Evolutionary conservation across 176 grass and related monocot species (phyloP).

Genomic region (Lolium multiflorum): DNA sequence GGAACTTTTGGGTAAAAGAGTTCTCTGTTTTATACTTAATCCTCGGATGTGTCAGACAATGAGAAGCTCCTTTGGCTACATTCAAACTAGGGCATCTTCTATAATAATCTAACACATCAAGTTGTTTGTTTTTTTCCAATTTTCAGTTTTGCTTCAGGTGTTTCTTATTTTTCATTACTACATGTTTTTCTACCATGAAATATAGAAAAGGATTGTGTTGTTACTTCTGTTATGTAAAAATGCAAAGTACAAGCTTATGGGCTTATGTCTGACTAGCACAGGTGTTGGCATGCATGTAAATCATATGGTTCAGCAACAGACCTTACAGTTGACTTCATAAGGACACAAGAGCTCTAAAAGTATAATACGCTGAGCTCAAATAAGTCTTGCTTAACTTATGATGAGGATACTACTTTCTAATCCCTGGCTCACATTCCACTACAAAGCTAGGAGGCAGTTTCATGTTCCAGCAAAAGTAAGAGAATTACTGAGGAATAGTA

Average conservation of each 20-base stretch:
- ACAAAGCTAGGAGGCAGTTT: constrained; percentile 1
- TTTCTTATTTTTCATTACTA: not conserved
- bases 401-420: not conserved
- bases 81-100: not conserved
- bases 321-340: not conserved
- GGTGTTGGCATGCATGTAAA: constrained; percentile 1
- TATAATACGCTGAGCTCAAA: not conserved
- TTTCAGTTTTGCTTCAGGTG: not conserved
- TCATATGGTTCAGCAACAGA: not conserved
- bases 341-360: not conserved
- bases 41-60: not conserved
- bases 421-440: not conserved
- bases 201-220: not conserved
- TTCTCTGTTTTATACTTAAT: constrained; percentile 3
- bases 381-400: not conserved
- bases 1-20: not conserved
- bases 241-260: not conserved
- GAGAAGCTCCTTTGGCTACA: not conserved
- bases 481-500: not conserved
- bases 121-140: constrained; percentile 4
- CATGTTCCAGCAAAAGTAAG: constrained; percentile 2
- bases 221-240: not conserved
- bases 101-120: not conserved
- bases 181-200: not conserved
- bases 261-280: constrained; percentile 3